These are phyloP conservation scores for Codiaeum variegatum DNA, from an alignment of 441 rosid genomes.

Conservation along the genomic window DNA sequence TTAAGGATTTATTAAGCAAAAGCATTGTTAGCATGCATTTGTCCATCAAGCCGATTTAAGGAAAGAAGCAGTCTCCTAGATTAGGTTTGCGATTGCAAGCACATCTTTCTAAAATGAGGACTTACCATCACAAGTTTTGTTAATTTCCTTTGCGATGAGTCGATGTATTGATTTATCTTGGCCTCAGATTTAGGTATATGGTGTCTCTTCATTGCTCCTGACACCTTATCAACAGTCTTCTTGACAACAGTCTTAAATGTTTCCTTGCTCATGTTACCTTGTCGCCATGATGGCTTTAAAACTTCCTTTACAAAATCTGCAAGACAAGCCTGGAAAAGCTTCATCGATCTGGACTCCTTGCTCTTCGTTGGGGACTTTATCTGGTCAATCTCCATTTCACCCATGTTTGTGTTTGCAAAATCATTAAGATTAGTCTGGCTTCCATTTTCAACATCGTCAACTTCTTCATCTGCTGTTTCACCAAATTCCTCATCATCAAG, in stretches of 20 bases:
- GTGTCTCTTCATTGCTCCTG: conserved; percentile 71
- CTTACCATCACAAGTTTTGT: conserved; percentile 91
- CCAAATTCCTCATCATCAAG: conserved; percentile 57
- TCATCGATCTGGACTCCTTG: conserved; percentile 63
- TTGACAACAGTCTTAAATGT: conserved; percentile 89
- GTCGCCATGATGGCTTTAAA: conserved; percentile 83
- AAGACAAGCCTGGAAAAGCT: conserved; percentile 63
- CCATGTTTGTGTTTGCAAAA: conserved; percentile 22
- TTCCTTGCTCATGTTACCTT: conserved; percentile 95
- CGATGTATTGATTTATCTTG: conserved; percentile 76
- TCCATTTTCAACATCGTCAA: conserved; percentile 50
- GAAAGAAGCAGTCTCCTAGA: neutral
- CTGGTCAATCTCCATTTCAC: conserved; percentile 57
- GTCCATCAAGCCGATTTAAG: neutral
- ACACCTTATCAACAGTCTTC: conserved; percentile 84
- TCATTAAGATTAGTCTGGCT: conserved; percentile 47
- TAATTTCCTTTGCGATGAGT: conserved; percentile 63
- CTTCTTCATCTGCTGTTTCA: conserved; percentile 64
- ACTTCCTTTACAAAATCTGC: conserved; percentile 87
- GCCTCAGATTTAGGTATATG: conserved; percentile 73
- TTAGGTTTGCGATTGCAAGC: neutral
- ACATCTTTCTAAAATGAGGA: neutral
- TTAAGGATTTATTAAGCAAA: neutral
- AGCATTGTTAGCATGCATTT: neutral
- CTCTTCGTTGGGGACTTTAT: conserved; percentile 45